phyloP scores from a whole-genome alignment of 139 green algal genomes.

The Axilococcus clingmanii region DNA sequence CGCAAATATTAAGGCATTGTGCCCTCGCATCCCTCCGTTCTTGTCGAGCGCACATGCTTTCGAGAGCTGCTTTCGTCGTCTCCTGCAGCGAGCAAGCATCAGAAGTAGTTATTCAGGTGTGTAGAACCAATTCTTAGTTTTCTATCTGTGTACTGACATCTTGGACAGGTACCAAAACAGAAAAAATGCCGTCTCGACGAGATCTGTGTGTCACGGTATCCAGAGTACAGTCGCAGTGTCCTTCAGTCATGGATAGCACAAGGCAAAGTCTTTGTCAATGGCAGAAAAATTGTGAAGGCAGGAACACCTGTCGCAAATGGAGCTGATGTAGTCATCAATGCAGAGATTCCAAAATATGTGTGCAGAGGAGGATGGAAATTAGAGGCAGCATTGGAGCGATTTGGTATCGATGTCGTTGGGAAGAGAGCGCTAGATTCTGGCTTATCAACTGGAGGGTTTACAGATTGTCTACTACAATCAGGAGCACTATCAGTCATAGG shows the following conservation, averaged over 20 bases:
- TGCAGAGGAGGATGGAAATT: conserved; percentile 84
- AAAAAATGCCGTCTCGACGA: conserved; percentile 71
- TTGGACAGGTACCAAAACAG: background rate
- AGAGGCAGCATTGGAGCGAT: conserved; percentile 79
- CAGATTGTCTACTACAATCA: conserved; percentile 91
- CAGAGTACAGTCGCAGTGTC: conserved; percentile 67
- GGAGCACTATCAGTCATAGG: conserved; percentile 75
- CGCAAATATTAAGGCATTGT: too few relatives aligned
- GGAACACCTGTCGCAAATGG: conserved; percentile 44
- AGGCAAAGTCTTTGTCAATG: conserved; percentile 74
- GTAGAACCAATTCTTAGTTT: too few relatives aligned
- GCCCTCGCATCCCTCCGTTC: too few relatives aligned
- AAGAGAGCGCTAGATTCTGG: conserved; percentile 74
- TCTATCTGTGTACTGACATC: too few relatives aligned
- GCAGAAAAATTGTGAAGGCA: conserved; percentile 55
- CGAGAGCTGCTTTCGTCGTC: too few relatives aligned
- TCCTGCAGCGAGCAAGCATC: too few relatives aligned
- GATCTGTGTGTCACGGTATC: conserved; percentile 55
- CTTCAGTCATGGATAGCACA: conserved; percentile 89
- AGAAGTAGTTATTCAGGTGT: too few relatives aligned
- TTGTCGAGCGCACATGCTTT: too few relatives aligned
- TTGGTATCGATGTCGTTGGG: conserved; percentile 63
- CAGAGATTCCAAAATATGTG: conserved; percentile 74
- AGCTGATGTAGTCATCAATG: conserved; percentile 54
- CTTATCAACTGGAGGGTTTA: conserved; percentile 94